These are phyloP conservation scores for Hanseniaspora meyeri DNA, from an alignment of 805 yeast genomes.

Conservation along the genomic window DNA sequence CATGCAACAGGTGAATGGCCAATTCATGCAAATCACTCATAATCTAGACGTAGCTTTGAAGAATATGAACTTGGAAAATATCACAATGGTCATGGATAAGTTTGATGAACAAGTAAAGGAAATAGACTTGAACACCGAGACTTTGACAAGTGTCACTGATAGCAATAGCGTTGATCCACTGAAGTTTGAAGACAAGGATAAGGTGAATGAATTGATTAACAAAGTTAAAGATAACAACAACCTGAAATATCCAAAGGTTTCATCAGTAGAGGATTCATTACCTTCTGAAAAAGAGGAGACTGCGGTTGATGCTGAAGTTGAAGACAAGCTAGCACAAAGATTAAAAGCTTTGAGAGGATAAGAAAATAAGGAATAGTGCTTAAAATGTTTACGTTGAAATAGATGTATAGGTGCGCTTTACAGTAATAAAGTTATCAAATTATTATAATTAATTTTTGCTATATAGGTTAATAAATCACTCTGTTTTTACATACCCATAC, in stretches of 20 bases:
- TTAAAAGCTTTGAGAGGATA: constrained; percentile 64
- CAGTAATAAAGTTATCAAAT: too few relatives aligned
- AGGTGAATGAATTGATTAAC: constrained; percentile 12
- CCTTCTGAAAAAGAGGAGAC: constrained; percentile 54
- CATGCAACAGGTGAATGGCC: constrained; percentile 87
- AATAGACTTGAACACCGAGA: constrained; percentile 67
- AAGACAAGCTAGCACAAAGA: constrained; percentile 78
- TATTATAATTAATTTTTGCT: background rate
- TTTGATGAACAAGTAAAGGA: constrained; percentile 95
- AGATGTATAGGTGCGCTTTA: too few relatives aligned
- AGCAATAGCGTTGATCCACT: constrained; percentile 9
- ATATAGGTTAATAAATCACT: constrained; percentile 10
- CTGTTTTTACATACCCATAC: constrained; percentile 39
- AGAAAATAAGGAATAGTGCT: constrained; percentile 1
- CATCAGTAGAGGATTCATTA: constrained; percentile 95
- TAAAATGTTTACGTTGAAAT: too few relatives aligned
- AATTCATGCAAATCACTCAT: constrained; percentile 81
- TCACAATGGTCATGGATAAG: constrained; percentile 91
- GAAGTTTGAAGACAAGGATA: constrained; percentile 12
- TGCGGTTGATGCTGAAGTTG: constrained; percentile 52
- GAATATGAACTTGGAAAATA: constrained; percentile 86
- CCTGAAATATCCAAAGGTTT: constrained; percentile 43
- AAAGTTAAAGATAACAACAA: constrained; percentile 12
- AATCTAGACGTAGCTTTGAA: constrained; percentile 96
- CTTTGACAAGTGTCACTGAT: constrained; percentile 8